These are phyloP conservation scores for Xylaria digitata DNA, from an alignment of 2,329 filamentous ascomycete genomes.

Conservation along the genomic window DNA sequence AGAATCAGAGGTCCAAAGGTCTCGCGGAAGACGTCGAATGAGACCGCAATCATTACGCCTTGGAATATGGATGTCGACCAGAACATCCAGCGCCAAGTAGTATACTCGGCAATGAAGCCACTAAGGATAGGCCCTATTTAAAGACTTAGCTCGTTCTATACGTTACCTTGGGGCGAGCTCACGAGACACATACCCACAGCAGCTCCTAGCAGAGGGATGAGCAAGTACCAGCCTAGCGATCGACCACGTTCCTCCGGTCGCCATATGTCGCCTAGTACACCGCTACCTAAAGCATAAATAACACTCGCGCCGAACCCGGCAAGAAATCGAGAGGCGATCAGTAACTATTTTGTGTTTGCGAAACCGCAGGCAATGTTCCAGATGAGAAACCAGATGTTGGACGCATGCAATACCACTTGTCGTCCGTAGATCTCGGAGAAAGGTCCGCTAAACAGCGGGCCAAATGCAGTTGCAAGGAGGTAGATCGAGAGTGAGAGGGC, in stretches of 20 bases:
- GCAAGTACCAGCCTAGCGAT: conserved; percentile 53
- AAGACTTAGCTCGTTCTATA: background rate
- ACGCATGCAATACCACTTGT: conserved; percentile 54
- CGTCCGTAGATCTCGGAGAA: conserved; percentile 63
- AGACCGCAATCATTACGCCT: conserved; percentile 51
- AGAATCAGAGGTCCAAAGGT: conserved; percentile 55
- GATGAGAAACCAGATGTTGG: conserved; percentile 62
- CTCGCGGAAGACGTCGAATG: conserved; percentile 52
- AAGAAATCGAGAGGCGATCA: conserved; percentile 60
- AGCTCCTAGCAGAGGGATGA: conserved; percentile 55
- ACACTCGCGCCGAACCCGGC: conserved; percentile 61
- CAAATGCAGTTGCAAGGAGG: conserved; percentile 55
- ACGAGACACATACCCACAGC: conserved; percentile 49
- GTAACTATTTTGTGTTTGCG: conserved; percentile 52
- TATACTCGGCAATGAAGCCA: conserved; percentile 53
- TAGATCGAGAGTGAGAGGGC: conserved; percentile 61
- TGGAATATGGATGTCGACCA: conserved; percentile 59
- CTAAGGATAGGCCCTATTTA: conserved; percentile 48
- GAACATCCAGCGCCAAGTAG: conserved; percentile 60
- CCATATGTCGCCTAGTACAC: conserved; percentile 61
- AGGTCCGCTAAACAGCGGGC: conserved; percentile 55
- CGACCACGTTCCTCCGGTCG: conserved; percentile 58
- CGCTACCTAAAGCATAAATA: conserved; percentile 59
- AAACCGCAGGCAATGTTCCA: conserved; percentile 62
- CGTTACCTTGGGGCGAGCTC: background rate